Conservation (phyloP, 768 basidiomycete genomes). For the Pisolithus marmoratus region DNA sequence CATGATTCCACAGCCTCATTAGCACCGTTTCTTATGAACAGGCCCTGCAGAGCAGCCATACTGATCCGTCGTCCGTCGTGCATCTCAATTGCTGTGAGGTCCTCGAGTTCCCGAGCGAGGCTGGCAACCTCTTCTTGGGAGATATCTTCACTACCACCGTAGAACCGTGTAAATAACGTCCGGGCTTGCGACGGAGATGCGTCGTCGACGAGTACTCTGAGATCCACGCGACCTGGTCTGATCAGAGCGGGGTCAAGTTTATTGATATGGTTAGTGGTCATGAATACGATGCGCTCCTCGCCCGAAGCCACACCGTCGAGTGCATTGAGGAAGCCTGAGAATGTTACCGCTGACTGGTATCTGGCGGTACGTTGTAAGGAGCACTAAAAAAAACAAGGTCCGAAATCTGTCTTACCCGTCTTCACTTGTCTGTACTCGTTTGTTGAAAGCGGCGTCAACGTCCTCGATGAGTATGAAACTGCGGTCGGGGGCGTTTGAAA, state of each 20-base stretch:
- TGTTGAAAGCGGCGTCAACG: conserved; percentile 94
- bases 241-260: conserved; percentile 90
- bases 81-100: conserved; percentile 50
- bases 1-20: conserved; percentile 49
- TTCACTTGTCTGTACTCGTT: conserved; percentile 82
- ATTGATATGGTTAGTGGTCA: conserved; percentile 97
- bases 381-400: not conserved
- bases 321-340: conserved; percentile 95
- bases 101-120: conserved; percentile 49
- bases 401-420: conserved; percentile 64
- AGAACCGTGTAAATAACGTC: conserved; percentile 79
- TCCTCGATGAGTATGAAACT: conserved; percentile 97
- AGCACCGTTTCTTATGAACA: conserved; percentile 77
- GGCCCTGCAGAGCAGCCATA: conserved; percentile 95
- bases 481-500: conserved; percentile 89
- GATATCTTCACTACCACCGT: conserved; percentile 43
- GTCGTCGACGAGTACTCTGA: conserved; percentile 79
- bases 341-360: conserved; percentile 93
- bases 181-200: conserved; percentile 77
- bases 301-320: conserved; percentile 97
- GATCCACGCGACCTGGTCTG: conserved; percentile 91
- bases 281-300: conserved; percentile 96
- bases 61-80: conserved; percentile 58
- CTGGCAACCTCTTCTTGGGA: conserved; percentile 32
- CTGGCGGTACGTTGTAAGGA: conserved; percentile 34